Evolutionary conservation across 2,329 filamentous ascomycete genomes (phyloP).

Genomic region (Colletotrichum lentis): DNA sequence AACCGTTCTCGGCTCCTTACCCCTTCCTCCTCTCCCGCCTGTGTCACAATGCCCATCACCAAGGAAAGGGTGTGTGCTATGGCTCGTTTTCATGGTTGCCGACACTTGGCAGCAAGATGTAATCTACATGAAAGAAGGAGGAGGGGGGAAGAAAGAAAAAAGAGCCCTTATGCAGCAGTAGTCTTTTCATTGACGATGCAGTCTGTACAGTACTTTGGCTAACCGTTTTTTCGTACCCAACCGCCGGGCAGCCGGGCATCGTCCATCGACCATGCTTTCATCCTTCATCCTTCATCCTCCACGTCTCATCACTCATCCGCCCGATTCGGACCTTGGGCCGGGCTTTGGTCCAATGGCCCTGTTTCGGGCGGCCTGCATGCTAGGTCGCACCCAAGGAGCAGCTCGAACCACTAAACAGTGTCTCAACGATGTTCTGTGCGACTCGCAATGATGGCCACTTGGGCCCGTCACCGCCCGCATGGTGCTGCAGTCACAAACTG

Average conservation of each 20-base stretch:
- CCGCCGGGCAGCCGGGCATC: constrained; percentile 23
- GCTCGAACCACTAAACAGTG: constrained; percentile 19
- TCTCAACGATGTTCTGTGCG: constrained; percentile 21
- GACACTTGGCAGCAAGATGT: constrained; percentile 19
- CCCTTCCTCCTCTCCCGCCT: constrained; percentile 16
- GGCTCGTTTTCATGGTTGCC: constrained; percentile 12
- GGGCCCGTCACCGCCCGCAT: constrained; percentile 38
- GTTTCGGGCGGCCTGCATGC: constrained; percentile 30
- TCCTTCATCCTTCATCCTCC: background rate
- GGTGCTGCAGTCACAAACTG: constrained; percentile 36
- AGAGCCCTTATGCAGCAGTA: background rate
- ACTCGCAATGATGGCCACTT: constrained; percentile 30
- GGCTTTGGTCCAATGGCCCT: constrained; percentile 15
- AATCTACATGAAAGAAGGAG: background rate
- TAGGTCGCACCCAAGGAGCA: constrained; percentile 18
- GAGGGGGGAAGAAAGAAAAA: background rate
- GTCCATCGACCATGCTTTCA: constrained; percentile 9
- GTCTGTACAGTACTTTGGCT: constrained; percentile 29
- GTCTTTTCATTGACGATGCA: constrained; percentile 12
- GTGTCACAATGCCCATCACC: constrained; percentile 3
- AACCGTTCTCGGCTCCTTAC: constrained; percentile 9
- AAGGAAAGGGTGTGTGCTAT: background rate
- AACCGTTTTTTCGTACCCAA: constrained; percentile 4
- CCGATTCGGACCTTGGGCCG: constrained; percentile 12
- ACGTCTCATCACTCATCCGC: constrained; percentile 8